A percentile compares a stretch with the other conserved stretches of the same genome.
Evolutionary conservation across 2,329 filamentous ascomycete species (phyloP).

Genomic region (Fusarium scirpi): DNA sequence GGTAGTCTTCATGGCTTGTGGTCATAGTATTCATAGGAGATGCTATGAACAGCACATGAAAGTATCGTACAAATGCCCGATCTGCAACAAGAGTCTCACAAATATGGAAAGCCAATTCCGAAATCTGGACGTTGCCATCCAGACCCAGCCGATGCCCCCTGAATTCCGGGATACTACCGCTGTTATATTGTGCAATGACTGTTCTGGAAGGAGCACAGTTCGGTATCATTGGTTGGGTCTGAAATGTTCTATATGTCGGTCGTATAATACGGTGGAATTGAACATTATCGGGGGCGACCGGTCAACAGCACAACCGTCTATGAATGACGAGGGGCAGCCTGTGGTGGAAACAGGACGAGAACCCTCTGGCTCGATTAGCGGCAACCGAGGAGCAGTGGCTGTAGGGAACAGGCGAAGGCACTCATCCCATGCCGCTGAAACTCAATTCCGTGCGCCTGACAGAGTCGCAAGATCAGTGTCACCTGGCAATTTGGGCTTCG

Average conservation of each 20-base stretch:
- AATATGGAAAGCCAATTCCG: slow-evolving; percentile 98
- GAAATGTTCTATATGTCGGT: slow-evolving; percentile 81
- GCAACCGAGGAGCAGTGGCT: slow-evolving; percentile 27
- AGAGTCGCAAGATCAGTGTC: slow-evolving; percentile 61
- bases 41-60: slow-evolving; percentile 92
- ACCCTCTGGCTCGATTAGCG: slow-evolving; percentile 20
- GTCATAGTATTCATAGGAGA: slow-evolving; percentile 92
- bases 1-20: slow-evolving; percentile 94
- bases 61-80: slow-evolving; percentile 93
- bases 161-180: slow-evolving; percentile 85
- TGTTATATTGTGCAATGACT: slow-evolving; percentile 94
- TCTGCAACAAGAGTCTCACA: slow-evolving; percentile 95
- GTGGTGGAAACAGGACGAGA: slow-evolving; percentile 23
- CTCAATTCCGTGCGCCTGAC: slow-evolving; percentile 52
- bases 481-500: slow-evolving; percentile 50
- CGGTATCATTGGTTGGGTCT: slow-evolving; percentile 94
- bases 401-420: slow-evolving; percentile 52
- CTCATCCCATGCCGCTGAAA: slow-evolving; percentile 54
- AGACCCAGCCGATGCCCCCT: slow-evolving; percentile 89
- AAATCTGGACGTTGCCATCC: slow-evolving; percentile 88
- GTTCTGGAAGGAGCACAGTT: slow-evolving; percentile 86
- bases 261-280: slow-evolving; percentile 76
- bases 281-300: slow-evolving; percentile 65
- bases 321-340: slow-evolving; percentile 42
- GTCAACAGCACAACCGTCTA: slow-evolving; percentile 43